A percentile compares a stretch with the other conserved stretches of the same genome.
Evolutionary conservation across 2,329 filamentous ascomycete species (phyloP).

Genomic region (Diaporthe sp.): DNA sequence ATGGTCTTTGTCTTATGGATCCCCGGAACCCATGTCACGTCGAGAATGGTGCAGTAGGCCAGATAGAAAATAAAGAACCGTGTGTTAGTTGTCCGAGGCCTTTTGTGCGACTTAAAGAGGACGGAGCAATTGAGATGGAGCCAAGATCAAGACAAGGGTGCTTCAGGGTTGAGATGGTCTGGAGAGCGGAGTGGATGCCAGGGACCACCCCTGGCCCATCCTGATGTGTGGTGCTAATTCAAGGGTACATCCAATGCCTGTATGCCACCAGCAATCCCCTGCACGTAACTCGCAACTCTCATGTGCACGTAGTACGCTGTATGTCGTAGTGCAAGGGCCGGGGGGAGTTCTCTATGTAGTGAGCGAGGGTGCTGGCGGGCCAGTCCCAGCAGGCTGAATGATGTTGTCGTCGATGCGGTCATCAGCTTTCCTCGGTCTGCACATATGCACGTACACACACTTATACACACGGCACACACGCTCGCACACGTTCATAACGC

Average conservation of each 20-base stretch:
- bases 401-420: constrained; percentile 23
- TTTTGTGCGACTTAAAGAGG: constrained; percentile 65
- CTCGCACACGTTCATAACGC: background rate
- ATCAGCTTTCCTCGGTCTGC: constrained; percentile 8
- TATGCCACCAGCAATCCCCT: constrained; percentile 47
- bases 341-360: constrained; percentile 21
- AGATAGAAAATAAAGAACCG: constrained; percentile 35
- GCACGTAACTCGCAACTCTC: constrained; percentile 24
- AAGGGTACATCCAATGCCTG: constrained; percentile 48
- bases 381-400: constrained; percentile 23
- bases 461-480: constrained; percentile 5
- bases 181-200: constrained; percentile 50
- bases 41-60: constrained; percentile 42
- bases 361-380: constrained; percentile 30
- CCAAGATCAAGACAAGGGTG: constrained; percentile 53
- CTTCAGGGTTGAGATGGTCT: constrained; percentile 52
- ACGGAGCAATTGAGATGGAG: constrained; percentile 59
- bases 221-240: constrained; percentile 54
- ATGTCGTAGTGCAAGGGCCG: constrained; percentile 26
- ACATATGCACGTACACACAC: constrained; percentile 12
- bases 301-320: constrained; percentile 22
- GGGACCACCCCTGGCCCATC: constrained; percentile 51
- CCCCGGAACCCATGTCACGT: constrained; percentile 38
- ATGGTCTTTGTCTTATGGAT: constrained; percentile 34
- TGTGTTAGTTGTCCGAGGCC: constrained; percentile 51